Evolutionary conservation across 371 early-diverging fungal species (phyloP), one percentile per base, ranked within the genome.

Genomic region (Actinomucor elegans): DNA sequence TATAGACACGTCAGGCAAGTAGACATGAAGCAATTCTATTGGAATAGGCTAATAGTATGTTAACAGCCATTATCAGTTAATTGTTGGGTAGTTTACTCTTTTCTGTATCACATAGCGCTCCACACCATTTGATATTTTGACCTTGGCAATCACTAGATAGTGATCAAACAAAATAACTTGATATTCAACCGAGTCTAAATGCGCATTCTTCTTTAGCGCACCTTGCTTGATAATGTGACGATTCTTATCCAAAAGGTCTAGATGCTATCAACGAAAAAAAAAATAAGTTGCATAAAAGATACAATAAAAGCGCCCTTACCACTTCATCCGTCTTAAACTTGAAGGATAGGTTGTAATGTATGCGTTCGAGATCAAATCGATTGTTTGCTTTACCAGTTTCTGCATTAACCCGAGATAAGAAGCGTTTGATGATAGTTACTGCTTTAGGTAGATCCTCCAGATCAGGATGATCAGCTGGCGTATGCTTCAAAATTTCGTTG

Each of bases 401-500:
- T 11, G 50, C 65, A 48, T 79, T 81, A 60, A 73, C 71, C 41
- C 55, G 74, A 48, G 76, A 71, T 42, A 96, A 76, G 57, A 92
- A 84, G 34, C 74, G 80, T 57, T 85, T 85, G 36, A 96, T 84
- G 34, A 80, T 81, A 45, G 80, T 52, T 38, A 85, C 69, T 48
- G 94, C 93, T 66, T 94, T 88, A 34, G 83, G 80, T 20, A 79
- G 71, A 44, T 93, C 71, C 52, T 84, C 75, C 35, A 70, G 73
- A 65, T 97, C 97, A 1, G 90, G 87, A 55, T 92, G 85, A 21
- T 79, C 84, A 23, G 80, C 79, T 3, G 91, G 88, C 11, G 94
- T 92, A 53, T 87, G 75, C 64, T 94, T 91, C 17, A 93, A 68
- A 33, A 94, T 86, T n/a, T 87, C 89, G 50, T 86, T 85, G n/a